These are phyloP conservation scores for Colletotrichum kahawae DNA, from an alignment of 2,329 filamentous ascomycete genomes.

Conservation along the genomic window DNA sequence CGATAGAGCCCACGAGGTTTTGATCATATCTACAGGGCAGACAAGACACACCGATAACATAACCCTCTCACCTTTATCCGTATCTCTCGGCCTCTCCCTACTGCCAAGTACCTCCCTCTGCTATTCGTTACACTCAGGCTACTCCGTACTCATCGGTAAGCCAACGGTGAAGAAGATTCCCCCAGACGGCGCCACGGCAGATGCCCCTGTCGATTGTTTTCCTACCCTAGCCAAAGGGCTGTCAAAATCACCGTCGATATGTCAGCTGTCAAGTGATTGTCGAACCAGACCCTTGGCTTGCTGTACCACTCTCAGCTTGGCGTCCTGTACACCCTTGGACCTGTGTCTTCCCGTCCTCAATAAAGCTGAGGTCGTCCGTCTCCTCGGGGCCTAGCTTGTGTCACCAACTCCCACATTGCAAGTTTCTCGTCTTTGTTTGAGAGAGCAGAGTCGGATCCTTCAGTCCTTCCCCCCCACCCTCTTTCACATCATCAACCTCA, in stretches of 20 bases:
- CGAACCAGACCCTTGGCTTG: neutral
- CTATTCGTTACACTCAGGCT: neutral
- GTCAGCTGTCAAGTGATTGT: neutral
- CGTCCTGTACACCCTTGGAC: neutral
- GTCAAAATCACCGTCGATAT: neutral
- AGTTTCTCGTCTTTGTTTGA: slow-evolving; percentile 18
- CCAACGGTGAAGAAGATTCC: neutral
- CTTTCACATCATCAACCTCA: neutral
- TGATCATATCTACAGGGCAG: neutral
- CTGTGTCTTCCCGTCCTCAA: neutral
- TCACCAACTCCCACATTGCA: neutral
- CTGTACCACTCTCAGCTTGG: neutral
- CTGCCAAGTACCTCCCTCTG: neutral
- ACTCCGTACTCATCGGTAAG: neutral
- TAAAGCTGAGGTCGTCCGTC: slow-evolving; percentile 5
- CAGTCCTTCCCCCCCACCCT: neutral
- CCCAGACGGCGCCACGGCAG: neutral
- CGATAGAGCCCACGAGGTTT: neutral
- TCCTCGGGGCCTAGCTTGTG: neutral
- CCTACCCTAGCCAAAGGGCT: neutral
- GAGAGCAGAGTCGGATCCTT: slow-evolving; percentile 9
- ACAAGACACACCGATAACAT: neutral
- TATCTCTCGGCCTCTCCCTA: neutral
- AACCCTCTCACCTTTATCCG: neutral
- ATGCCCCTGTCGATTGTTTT: slow-evolving; percentile 2